These are phyloP conservation scores for Aspergillus costaricaensis DNA, from an alignment of 2,329 filamentous ascomycete species.

Conservation along the genomic window DNA sequence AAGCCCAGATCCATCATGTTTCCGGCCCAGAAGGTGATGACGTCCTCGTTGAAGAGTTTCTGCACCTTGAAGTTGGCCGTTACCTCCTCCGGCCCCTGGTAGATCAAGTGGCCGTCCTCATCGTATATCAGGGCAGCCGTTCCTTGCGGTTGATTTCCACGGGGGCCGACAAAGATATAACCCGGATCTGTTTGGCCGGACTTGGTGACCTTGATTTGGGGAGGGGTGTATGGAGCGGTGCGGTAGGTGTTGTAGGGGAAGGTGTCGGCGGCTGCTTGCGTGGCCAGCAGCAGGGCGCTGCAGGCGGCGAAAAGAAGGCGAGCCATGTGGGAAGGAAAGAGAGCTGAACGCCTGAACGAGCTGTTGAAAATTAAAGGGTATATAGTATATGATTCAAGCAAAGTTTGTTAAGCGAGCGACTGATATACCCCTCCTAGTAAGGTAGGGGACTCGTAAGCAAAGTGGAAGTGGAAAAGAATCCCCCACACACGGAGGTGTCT, in stretches of 20 bases:
- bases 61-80: slow-evolving; percentile 40
- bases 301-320: slow-evolving; percentile 15
- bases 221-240: slow-evolving; percentile 26
- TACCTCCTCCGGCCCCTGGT: slow-evolving; percentile 36
- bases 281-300: slow-evolving; percentile 21
- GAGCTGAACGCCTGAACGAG: not conserved
- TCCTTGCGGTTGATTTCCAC: slow-evolving; percentile 28
- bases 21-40: slow-evolving; percentile 42
- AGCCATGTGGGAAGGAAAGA: slow-evolving; percentile 8
- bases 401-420: not conserved
- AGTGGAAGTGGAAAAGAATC: not conserved
- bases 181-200: slow-evolving; percentile 35
- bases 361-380: not conserved
- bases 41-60: slow-evolving; percentile 34
- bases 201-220: slow-evolving; percentile 34
- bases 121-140: slow-evolving; percentile 40
- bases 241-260: slow-evolving; percentile 21
- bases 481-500: not conserved
- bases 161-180: slow-evolving; percentile 38
- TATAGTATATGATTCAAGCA: not conserved
- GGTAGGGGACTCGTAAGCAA: not conserved
- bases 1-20: slow-evolving; percentile 30
- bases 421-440: not conserved
- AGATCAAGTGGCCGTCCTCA: slow-evolving; percentile 38
- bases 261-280: slow-evolving; percentile 19